Evolutionary conservation across 1,139 yeast species (phyloP), one percentile per base, ranked within the genome.

Genomic region (Geotrichum macrosporum): DNA sequence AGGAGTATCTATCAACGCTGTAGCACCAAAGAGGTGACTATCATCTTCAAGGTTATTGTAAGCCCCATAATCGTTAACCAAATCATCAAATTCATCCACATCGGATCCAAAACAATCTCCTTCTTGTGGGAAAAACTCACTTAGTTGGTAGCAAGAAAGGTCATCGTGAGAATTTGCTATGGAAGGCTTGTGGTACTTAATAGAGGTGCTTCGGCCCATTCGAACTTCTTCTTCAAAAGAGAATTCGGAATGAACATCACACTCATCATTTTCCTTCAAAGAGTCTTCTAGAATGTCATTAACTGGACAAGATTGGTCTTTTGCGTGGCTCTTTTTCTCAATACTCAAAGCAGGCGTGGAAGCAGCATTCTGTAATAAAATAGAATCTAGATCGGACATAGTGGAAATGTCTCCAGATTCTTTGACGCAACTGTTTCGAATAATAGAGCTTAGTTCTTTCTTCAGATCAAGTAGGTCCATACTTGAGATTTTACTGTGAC

Each of bases 141-240:
- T 29, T n/a, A 35, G 6, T 16, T 21, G 26, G 22, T 20, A 35
- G 26, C 27, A 5, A 12, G 27, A 29, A 3, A n/a, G 8, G 13
- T 9, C 29, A 12, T 35, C 38, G 5, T 19, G 15, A 12, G 12
- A 2, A 8, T 10, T 12, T 15, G 24, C 5, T 10, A 22, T 32
- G 12, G 35, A 19, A 20, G 43, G 33, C 13, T 41, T 50, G 21
- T 47, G 50, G 21, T 47, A 50, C n/a, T 39, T 47, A 10, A 50
- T 39, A 8, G 53, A 50, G 4, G 50, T 35, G 27, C 35, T 50
- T 29, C 53, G 37, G 5, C 53, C 50, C 43, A 47, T 47, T 22
- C 40, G 12, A 1, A 34, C 35, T 20, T 50, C 48, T 44, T 50
- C 53, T 41, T 50, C 53, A 44, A 48, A 48, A 4, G 51, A 48